A percentile compares a stretch with the other conserved stretches of the same genome.
These are phyloP conservation scores for Leucosporidium scottii DNA, from an alignment of 768 basidiomycete genomes.

Conservation along the genomic window DNA sequence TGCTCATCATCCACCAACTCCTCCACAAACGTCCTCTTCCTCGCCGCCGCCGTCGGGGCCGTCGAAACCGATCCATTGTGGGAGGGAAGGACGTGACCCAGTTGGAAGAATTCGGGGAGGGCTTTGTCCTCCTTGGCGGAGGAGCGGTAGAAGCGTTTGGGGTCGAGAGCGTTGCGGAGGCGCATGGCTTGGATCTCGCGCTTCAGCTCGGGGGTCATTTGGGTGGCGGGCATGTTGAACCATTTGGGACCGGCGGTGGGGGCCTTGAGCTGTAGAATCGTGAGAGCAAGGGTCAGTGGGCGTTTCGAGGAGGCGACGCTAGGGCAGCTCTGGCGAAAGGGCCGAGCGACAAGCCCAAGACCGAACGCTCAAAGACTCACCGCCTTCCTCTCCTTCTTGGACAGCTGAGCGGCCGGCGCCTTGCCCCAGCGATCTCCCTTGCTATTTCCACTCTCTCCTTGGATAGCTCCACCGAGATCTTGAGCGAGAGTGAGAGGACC, in stretches of 20 bases:
- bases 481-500: constrained; percentile 51
- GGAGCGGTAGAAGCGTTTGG: constrained; percentile 74
- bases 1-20: constrained; percentile 84
- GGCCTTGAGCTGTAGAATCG: constrained; percentile 52
- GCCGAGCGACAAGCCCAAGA: neutral
- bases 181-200: constrained; percentile 83
- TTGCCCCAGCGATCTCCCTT: constrained; percentile 58
- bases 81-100: constrained; percentile 54
- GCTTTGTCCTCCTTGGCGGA: constrained; percentile 67
- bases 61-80: constrained; percentile 63
- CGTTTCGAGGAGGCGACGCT: neutral
- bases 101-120: constrained; percentile 70
- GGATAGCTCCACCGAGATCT: constrained; percentile 43
- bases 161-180: constrained; percentile 78
- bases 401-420: constrained; percentile 47
- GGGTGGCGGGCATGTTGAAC: constrained; percentile 74
- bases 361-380: no score
- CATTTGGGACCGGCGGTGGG: constrained; percentile 71
- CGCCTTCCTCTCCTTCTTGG: constrained; percentile 64
- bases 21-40: constrained; percentile 74
- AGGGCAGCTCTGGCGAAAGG: neutral
- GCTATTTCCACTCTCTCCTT: constrained; percentile 43
- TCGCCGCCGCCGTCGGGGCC: constrained; percentile 53
- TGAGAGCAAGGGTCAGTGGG: neutral
- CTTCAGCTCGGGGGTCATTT: constrained; percentile 66